A percentile compares a stretch with the other conserved stretches of the same genome.
These are phyloP conservation scores for Jackrogersella minutella DNA, from an alignment of 495 filamentous ascomycete genomes.

Conservation along the genomic window DNA sequence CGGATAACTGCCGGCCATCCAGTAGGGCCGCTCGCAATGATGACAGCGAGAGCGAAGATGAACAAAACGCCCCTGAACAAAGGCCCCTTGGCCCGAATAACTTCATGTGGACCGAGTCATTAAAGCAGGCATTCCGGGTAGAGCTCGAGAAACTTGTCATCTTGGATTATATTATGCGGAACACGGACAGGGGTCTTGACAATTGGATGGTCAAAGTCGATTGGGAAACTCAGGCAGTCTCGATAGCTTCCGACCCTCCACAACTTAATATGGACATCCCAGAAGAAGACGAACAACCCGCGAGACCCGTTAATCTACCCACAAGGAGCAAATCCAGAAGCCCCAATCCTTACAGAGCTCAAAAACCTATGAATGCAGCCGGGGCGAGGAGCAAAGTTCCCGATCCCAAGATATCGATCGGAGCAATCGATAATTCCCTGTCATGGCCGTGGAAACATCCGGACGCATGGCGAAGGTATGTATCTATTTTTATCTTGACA, in stretches of 20 bases:
- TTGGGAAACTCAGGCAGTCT: conserved; percentile 79
- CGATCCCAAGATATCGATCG: conserved; percentile 75
- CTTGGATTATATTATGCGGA: conserved; percentile 98
- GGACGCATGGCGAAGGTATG: conserved; percentile 76
- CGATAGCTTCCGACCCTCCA: conserved; percentile 83
- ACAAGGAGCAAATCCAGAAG: conserved; percentile 52
- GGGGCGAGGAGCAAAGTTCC: conserved; percentile 58
- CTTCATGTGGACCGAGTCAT: conserved; percentile 86
- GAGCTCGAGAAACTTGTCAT: conserved; percentile 98
- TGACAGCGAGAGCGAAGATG: conserved; percentile 75
- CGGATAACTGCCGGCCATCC: conserved; percentile 79
- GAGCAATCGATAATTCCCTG: conserved; percentile 96
- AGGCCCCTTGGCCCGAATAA: conserved; percentile 54
- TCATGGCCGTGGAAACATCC: conserved; percentile 99
- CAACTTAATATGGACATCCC: conserved; percentile 64
- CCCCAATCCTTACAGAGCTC: conserved; percentile 74
- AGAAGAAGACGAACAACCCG: conserved; percentile 55
- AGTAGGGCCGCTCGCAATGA: conserved; percentile 66
- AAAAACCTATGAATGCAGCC: conserved; percentile 83
- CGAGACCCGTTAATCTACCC: conserved; percentile 65
- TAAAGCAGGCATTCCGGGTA: conserved; percentile 93
- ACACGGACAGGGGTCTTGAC: conserved; percentile 94
- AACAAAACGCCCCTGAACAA: conserved; percentile 39
- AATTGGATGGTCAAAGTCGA: conserved; percentile 99
- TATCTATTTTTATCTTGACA: conserved; percentile 22